Base-by-base conservation (phyloP, 352 stramenopile genomes). In the Phytopythium kandeliae region DNA sequence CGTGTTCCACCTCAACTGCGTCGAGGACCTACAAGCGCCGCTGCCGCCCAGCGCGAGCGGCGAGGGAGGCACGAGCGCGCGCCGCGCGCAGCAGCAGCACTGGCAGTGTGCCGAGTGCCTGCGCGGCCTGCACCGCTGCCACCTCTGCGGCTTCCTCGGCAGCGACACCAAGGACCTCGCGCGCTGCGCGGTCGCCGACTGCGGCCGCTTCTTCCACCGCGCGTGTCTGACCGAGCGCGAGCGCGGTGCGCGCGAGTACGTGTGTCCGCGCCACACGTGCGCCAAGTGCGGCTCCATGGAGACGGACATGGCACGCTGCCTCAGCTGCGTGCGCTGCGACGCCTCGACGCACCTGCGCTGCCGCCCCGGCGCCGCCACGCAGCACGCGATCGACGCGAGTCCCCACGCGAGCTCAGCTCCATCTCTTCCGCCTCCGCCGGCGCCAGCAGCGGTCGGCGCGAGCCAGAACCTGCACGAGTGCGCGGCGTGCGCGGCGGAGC, bases 101-200 rank as follows among this genome's bases (percentile, higher is more conserved):
- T 92, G 82, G 82, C 67, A 67, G 44, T 92, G 82, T 45, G 78
- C 68, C 31, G 74, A 92, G 38, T 92, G 81, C 49, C 52, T 60
- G 30, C 72, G 81, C 12, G 63, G 59, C 0, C 43, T 92, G 17
- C 78, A 89, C 50, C 54, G 58, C 28, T 92, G 81, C 46, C 62
- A 72, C 33, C n/a, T 63, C 17, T 92, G 81, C 52, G 81, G 78
- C 24, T 88, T 89, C 35, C 48, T 92, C n/a, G 81, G 78, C 48
- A 65, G 86, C 54, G 68, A 79, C 37, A 54, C 51, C 44, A 63
- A 81, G 30, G 68, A 79, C 36, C 66, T 87, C 45, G 41, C 66
- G 11, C 65, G 60, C 24, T 92, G 81, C 51, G 59, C 62, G 3
- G 54, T 89, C 13, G 13, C 61, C 2, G 61, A 83, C 44, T 92